Percentiles rank a stretch among this genome's conserved stretches.
Evolutionary conservation across 805 yeast genomes (phyloP).

Genomic region (Schwanniomyces pseudopolymorphus): DNA sequence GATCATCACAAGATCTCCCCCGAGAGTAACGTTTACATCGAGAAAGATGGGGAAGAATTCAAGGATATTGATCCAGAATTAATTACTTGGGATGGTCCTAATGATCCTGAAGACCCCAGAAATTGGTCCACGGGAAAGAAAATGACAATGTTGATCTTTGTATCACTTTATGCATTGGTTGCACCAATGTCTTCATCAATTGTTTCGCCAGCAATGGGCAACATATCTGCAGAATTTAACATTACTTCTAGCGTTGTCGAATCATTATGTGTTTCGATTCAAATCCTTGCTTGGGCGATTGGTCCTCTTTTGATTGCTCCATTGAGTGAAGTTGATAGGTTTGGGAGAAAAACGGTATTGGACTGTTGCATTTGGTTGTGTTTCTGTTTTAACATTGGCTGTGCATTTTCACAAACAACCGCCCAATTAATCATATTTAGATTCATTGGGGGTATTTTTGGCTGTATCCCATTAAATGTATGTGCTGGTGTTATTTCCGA

Average conservation of each 20-base stretch:
- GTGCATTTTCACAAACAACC: conserved; percentile 34
- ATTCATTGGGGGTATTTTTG: conserved; percentile 37
- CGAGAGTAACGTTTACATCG: conserved; percentile 21
- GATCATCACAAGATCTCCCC: conserved; percentile 1
- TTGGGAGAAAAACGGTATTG: conserved; percentile 35
- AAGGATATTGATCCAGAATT: conserved; percentile 35
- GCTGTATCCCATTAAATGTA: conserved; percentile 38
- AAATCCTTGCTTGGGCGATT: conserved; percentile 39
- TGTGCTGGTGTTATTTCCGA: conserved; percentile 41
- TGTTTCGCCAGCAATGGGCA: conserved; percentile 34
- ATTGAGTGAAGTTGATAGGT: conserved; percentile 33
- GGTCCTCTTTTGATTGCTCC: conserved; percentile 43
- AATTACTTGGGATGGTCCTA: conserved; percentile 31
- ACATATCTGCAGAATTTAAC: conserved; percentile 27
- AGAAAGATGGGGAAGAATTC: conserved; percentile 32
- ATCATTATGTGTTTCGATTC: conserved; percentile 36
- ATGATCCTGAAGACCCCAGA: conserved; percentile 35
- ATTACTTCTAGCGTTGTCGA: conserved; percentile 22
- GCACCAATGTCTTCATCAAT: conserved; percentile 44
- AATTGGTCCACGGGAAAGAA: conserved; percentile 30
- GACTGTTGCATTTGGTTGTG: conserved; percentile 35
- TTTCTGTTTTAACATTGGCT: conserved; percentile 33
- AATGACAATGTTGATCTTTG: conserved; percentile 21
- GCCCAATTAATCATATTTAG: conserved; percentile 33
- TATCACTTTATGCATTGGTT: conserved; percentile 35